phyloP scores from a whole-genome alignment of 495 filamentous ascomycete genomes.

The Aspergillus olivimuriae region DNA sequence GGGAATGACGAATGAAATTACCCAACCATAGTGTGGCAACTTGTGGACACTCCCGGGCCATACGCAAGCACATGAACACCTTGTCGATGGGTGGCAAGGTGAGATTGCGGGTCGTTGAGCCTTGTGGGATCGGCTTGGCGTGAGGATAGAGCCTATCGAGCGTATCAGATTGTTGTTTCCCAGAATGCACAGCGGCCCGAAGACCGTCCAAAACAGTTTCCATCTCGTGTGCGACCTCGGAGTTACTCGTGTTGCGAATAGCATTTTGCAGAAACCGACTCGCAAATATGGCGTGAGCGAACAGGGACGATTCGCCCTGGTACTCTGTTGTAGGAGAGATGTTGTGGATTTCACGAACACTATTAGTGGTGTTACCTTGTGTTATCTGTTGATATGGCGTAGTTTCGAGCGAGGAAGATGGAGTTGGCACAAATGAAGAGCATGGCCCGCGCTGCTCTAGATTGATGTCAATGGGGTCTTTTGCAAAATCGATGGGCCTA shows the following conservation, averaged over 20 bases:
- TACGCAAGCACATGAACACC: conserved; percentile 6
- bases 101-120: conserved; percentile 3
- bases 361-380: not conserved
- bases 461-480: not conserved
- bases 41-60: conserved; percentile 4
- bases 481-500: too few species aligned
- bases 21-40: conserved; percentile 1
- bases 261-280: conserved; percentile 4
- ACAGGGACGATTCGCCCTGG: conserved; percentile 6
- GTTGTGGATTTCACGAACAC: not conserved
- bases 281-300: conserved; percentile 7
- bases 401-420: not conserved
- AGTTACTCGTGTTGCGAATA: not conserved
- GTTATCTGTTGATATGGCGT: not conserved
- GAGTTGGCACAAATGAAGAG: not conserved
- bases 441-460: not conserved
- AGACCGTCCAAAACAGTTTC: conserved; percentile 1
- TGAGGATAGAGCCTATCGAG: conserved; percentile 4
- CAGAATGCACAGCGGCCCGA: not conserved
- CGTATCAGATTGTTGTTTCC: conserved; percentile 6
- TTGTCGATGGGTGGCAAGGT: conserved; percentile 9
- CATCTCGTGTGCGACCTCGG: conserved; percentile 6
- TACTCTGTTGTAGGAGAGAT: not conserved
- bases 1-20: not conserved
- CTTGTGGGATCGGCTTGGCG: conserved; percentile 2